Conservation (phyloP, 2,329 filamentous ascomycete genomes). For the Sodiomyces alkalinus region DNA sequence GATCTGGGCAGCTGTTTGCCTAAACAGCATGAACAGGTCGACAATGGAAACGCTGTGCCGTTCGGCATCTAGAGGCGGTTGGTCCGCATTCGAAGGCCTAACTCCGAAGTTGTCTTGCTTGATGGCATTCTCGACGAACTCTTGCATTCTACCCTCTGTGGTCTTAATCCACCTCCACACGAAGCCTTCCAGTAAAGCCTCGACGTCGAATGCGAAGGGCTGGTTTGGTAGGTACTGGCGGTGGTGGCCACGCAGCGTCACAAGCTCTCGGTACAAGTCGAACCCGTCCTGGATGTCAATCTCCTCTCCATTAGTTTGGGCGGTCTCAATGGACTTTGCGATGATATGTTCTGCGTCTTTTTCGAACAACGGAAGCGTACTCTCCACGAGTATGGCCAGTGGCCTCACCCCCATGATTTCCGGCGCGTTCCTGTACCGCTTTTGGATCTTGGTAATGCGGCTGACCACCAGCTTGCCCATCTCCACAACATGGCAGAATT, state of each 20-base stretch:
- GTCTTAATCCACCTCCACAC: slow-evolving; percentile 89
- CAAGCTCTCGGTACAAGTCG: slow-evolving; percentile 77
- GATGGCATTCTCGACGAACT: slow-evolving; percentile 80
- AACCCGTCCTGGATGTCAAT: slow-evolving; percentile 87
- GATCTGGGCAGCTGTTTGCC: slow-evolving; percentile 78
- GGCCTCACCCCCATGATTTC: slow-evolving; percentile 65
- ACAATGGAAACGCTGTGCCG: slow-evolving; percentile 87
- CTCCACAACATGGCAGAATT: slow-evolving; percentile 80
- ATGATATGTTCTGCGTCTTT: slow-evolving; percentile 79
- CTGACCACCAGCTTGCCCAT: slow-evolving; percentile 77
- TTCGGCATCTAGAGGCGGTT: slow-evolving; percentile 61
- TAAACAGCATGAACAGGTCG: slow-evolving; percentile 88
- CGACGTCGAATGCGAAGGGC: slow-evolving; percentile 76
- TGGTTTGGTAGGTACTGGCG: slow-evolving; percentile 54
- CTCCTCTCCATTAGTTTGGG: slow-evolving; percentile 54
- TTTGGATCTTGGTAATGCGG: slow-evolving; percentile 76
- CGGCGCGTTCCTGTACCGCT: slow-evolving; percentile 77
- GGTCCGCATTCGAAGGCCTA: slow-evolving; percentile 43
- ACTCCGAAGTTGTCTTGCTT: slow-evolving; percentile 68
- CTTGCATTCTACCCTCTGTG: slow-evolving; percentile 64
- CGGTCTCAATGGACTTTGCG: slow-evolving; percentile 59
- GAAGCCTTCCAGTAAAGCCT: slow-evolving; percentile 74
- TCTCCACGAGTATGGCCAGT: slow-evolving; percentile 58
- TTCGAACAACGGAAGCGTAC: slow-evolving; percentile 80
- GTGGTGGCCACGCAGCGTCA: slow-evolving; percentile 73